Base-by-base conservation (phyloP, 1,139 yeast species). In the Magnusiomyces magnusii region DNA sequence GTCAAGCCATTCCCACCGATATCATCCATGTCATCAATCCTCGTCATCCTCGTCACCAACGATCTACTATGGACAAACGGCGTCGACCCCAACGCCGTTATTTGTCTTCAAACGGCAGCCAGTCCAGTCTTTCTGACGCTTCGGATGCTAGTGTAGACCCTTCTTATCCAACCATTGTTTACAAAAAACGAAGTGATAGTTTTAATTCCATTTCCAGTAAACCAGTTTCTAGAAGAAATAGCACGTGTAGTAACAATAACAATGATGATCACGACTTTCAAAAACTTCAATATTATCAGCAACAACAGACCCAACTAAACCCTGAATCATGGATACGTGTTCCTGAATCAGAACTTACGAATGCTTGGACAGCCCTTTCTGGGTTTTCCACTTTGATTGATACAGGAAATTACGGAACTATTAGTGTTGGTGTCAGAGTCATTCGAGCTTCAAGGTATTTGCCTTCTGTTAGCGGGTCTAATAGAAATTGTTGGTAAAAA, bases 1-100 rank as follows among this genome's bases (percentile, higher is more conserved):
- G 82, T 1, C 75, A 74, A 51, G 72, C 80, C 2, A 68, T 75
- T 0, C 76, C 75, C 13, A 70, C 75, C 24, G 83, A 80, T 61
- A 65, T 79, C 21, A 62, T 78, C 57, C 72, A 71, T 36, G 54
- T 61, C 19, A 28, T 61, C 21, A 47, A 61, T 39, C 62, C 60
- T 1, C 41, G 34, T 9, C 51, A 34, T 31, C 62, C 60, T 1
- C 41, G 34, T 9, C 51, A 34, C 23, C 41, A 53, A 23, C 56
- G 51, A 27, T 19, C 34, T 17, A 7, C 34, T 9, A 10, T 28
- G 13, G 15, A 28, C 25, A 28, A 50, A 19, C 36, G 53, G 10
- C 27, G 53, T 19, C 24, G 53, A 15, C 53, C 53, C 41, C 53
- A 51, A 15, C 54, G 54, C 21, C 42, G 54, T 5, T 51, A 51